Evolutionary conservation across 208 protist genomes (phyloP).

Genomic region (Leishmania turanica): DNA sequence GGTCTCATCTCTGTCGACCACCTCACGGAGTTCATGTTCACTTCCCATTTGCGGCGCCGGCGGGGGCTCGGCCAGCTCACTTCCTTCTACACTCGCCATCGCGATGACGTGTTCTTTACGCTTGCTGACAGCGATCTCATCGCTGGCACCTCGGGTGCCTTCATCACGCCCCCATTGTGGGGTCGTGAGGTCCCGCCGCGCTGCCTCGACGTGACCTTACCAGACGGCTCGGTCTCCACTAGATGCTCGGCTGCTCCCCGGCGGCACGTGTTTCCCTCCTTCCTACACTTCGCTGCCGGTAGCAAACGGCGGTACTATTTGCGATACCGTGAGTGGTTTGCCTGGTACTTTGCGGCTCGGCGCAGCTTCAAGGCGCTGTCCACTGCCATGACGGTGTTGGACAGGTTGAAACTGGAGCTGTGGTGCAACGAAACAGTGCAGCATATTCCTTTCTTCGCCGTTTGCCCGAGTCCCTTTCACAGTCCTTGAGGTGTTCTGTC

Average conservation of each 20-base stretch:
- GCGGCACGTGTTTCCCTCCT: not conserved
- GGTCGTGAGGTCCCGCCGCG: not conserved
- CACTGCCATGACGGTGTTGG: not conserved
- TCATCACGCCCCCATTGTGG: not conserved
- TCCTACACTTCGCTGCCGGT: slow-evolving; percentile 10
- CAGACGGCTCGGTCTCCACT: not conserved
- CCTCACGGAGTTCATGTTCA: slow-evolving; percentile 22
- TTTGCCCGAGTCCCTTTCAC: slow-evolving; percentile 4
- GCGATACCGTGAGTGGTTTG: not conserved
- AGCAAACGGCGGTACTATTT: not conserved
- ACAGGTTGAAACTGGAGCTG: not conserved
- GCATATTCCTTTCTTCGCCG: not conserved
- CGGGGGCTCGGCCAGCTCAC: not conserved
- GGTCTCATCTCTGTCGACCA: slow-evolving; percentile 25
- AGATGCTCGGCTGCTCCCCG: not conserved
- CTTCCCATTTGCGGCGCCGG: slow-evolving; percentile 2
- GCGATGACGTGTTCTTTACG: not conserved
- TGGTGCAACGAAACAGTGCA: not conserved
- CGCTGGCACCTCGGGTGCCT: not conserved
- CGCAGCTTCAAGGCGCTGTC: not conserved
- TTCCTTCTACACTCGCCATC: not conserved
- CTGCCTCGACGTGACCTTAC: not conserved
- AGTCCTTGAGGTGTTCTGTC: not conserved
- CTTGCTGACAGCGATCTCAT: not conserved
- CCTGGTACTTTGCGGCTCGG: slow-evolving; percentile 7